Base-by-base conservation (phyloP, 371 early-diverging fungal genomes). In the Mucor lusitanicus region DNA sequence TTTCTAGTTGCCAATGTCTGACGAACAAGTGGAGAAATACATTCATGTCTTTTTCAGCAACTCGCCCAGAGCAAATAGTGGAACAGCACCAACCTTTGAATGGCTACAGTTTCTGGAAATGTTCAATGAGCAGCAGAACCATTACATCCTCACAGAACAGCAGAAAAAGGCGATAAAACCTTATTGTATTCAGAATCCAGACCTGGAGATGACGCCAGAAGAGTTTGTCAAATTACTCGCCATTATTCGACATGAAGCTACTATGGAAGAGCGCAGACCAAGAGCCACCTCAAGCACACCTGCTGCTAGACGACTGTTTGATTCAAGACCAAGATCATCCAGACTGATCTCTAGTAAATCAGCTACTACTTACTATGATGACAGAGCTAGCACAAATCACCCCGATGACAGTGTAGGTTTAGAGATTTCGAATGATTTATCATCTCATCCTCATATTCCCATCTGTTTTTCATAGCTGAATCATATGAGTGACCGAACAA, bases 171-270 rank as follows among this genome's bases (percentile, higher is more conserved):
- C 63, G 4, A 33, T 74, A 6, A 40, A 65, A 33, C 56, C 69
- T n/a, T 71, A 67, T 33, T 70, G 69, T 53, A 40, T 40, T 9
- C 32, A 23, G 9, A 69, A 72, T 37, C 39, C 15, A 23, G 65
- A 75, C 27, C 13, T 70, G 11, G 70, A 73, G 64, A 69, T 72
- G 70, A 63, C 63, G 17, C 76, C 73, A 7, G 59, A 67, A 19
- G 73, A 75, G 25, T 67, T 75, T 37, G 27, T 60, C 7, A 27
- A 19, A 25, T 33, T 42, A n/a, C 21, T 59, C 3, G 40, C 21
- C 9, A 46, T 35, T 12, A 44, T 64, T 60, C 69, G 55, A 30
- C 27, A 67, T 35, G 44, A 44, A 44, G 19, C 44, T 44, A 44
- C 8, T n/a, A 8, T 44, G n/a, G 44, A 44, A 44, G 44, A 57